phyloP scores from a whole-genome alignment of 805 yeast genomes.

The Candida dendrica region DNA sequence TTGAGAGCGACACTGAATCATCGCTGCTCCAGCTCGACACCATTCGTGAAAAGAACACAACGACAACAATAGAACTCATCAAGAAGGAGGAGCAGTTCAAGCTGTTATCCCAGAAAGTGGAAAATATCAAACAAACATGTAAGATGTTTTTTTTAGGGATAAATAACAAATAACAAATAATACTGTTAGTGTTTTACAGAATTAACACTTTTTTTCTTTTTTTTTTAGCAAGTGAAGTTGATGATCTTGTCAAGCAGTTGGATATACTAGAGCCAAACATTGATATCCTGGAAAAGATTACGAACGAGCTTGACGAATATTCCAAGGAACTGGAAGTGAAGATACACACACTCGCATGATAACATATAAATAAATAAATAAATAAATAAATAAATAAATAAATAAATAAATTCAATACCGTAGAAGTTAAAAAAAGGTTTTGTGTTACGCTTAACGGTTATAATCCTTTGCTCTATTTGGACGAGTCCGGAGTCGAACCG shows the following conservation, averaged over 20 bases:
- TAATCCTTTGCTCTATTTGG: no score
- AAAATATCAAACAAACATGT: not conserved
- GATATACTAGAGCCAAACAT: conserved; percentile 27
- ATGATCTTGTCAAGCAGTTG: conserved; percentile 6
- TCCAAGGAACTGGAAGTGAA: conserved; percentile 47
- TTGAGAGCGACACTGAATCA: conserved; percentile 28
- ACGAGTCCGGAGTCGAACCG: conserved; percentile 75
- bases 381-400: no score
- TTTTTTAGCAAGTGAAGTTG: not conserved
- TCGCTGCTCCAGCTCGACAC: conserved; percentile 12
- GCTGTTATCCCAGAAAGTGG: not conserved
- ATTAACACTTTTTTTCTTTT: no score
- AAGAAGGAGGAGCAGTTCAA: not conserved
- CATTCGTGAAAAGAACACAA: not conserved
- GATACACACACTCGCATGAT: not conserved
- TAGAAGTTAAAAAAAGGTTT: no score
- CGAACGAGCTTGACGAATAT: conserved; percentile 57
- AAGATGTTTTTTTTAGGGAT: no score
- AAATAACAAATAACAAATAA: no score
- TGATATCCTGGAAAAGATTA: conserved; percentile 35
- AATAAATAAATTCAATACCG: no score
- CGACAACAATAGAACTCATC: not conserved
- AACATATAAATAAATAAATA: no score
- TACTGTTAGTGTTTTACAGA: no score
- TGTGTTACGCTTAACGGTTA: no score